Evolutionary conservation across 495 filamentous ascomycete genomes (phyloP), one percentile per base, ranked within the genome.

Genomic region (Thermothielavioides terrestris): DNA sequence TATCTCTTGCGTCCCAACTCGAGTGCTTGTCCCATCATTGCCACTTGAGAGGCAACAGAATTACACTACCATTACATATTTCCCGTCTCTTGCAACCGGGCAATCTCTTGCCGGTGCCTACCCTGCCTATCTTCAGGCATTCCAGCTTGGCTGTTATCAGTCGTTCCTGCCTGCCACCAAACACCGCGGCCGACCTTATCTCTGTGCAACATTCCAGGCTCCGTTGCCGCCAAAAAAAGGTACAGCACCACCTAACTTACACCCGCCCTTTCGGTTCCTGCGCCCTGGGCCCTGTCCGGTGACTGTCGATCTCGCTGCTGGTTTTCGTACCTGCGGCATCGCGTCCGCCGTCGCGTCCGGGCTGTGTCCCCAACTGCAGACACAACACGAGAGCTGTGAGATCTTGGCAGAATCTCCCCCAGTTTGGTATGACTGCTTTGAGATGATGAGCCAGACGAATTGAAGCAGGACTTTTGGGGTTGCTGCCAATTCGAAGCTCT

Each of bases 141-240:
- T 34, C 34, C 51, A n/a, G n/a, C n/a, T n/a, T n/a, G n/a, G n/a
- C n/a, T n/a, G n/a, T 55, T 57, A 54, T 61, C 55, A 26, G 41
- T 36, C 42, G 11, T 31, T 47, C n/a, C n/a, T n/a, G n/a, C n/a
- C 20, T 42, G 32, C 55, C 61, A 50, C 62, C 58, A 55, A 49
- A 56, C 56, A 56, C 39, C 49, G 43, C 41, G 20, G 22, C 46
- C 31, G 43, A n/a, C 48, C 56, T 59, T 63, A 61, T 63, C 58
- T 65, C 43, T 54, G 56, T 59, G 40, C 52, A 37, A 56, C 50
- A 56, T 47, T 48, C 39, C 40, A 20, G n/a, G 14, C 44, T 37
- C 31, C 53, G 12, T 23, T 23, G 32, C 25, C 36, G 49, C n/a
- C 30, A 42, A 34, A 9, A 46, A 49, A 51, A 52, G 53, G 53